Base-by-base conservation (phyloP, 1,284 basidiomycete genomes). In the Cryptococcus sp. region DNA sequence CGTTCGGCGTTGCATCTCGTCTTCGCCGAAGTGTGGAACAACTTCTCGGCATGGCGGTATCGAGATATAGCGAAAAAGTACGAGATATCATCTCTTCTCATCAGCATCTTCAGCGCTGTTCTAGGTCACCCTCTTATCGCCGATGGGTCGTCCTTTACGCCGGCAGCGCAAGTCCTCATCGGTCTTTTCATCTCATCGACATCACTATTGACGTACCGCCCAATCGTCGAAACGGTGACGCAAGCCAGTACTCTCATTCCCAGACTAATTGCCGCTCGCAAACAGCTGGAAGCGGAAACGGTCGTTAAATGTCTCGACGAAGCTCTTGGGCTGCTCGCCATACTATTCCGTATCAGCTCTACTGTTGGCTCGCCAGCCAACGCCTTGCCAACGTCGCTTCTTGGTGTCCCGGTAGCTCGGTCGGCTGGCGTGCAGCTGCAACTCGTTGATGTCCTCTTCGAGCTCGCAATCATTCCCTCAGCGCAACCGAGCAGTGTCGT, bases 41-140 rank as follows among this genome's bases (percentile, higher is more conserved):
- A 68, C 50, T 73, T 68, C 57, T 66, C 64, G 1, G 70, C 66
- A 0, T 78, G 76, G 76, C 52, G 73, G 41, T 76, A 73, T 50
- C 53, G 58, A 22, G 70, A 74, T 44, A 56, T 71, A 2, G 62
- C 67, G 3, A 62, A 64, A 50, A 70, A 69, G 25, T 75, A 68
- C 59, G 62, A 70, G 47, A 63, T 78, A 13, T 67, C 66, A 1
- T 54, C 67, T 3, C 48, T 67, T 13, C 45, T 73, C 2, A 50
- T 64, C n/a, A 55, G 54, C 17, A 66, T 73, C 35, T 75, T 73
- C 48, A 65, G 68, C 46, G 62, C 49, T 13, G 61, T 72, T 2
- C 58, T 75, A 6, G 48, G 64, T 16, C 71, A 75, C 56, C 74
- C 75, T 1, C 51, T 68, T 8, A 58, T 55, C 11, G 52, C 55